Conservation (phyloP, 2,329 filamentous ascomycete genomes). For the Stachybotrys chlorohalonatus region DNA sequence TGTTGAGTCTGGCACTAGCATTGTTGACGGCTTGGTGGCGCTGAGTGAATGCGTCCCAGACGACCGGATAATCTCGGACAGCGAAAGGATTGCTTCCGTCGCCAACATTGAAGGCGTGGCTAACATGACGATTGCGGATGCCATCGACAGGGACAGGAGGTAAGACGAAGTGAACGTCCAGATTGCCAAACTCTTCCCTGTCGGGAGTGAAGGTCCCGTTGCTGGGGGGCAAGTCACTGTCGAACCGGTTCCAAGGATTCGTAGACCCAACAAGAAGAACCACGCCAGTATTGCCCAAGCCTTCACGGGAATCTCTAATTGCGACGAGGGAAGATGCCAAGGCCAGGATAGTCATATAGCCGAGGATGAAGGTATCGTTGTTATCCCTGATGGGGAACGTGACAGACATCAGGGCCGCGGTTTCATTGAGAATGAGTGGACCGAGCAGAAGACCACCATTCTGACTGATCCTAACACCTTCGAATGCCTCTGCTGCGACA, state of each 20-base stretch:
- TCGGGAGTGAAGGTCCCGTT: constrained; percentile 34
- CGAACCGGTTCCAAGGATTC: constrained; percentile 57
- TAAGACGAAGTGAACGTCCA: constrained; percentile 50
- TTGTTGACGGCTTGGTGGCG: constrained; percentile 48
- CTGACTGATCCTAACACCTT: constrained; percentile 38
- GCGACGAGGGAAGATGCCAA: constrained; percentile 55
- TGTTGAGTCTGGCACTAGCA: constrained; percentile 58
- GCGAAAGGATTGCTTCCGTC: constrained; percentile 43
- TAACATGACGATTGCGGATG: constrained; percentile 37
- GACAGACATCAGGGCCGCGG: constrained; percentile 69
- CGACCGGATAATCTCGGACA: constrained; percentile 53
- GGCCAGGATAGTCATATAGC: constrained; percentile 76
- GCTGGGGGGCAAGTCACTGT: constrained; percentile 31
- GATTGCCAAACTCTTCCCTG: constrained; percentile 27
- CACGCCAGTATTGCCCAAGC: constrained; percentile 59
- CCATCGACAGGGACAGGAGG: constrained; percentile 36
- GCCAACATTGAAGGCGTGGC: constrained; percentile 22
- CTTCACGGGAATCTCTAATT: constrained; percentile 56
- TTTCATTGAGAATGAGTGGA: constrained; percentile 62
- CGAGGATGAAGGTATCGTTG: constrained; percentile 55
- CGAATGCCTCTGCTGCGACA: constrained; percentile 39
- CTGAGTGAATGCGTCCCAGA: constrained; percentile 48
- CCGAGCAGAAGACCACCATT: constrained; percentile 62
- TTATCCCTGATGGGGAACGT: constrained; percentile 69
- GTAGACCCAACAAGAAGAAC: constrained; percentile 63